Percentiles rank a stretch among this genome's conserved stretches.
Evolutionary conservation across 139 green algal species (phyloP).

Genomic region (Gonium pectorale): DNA sequence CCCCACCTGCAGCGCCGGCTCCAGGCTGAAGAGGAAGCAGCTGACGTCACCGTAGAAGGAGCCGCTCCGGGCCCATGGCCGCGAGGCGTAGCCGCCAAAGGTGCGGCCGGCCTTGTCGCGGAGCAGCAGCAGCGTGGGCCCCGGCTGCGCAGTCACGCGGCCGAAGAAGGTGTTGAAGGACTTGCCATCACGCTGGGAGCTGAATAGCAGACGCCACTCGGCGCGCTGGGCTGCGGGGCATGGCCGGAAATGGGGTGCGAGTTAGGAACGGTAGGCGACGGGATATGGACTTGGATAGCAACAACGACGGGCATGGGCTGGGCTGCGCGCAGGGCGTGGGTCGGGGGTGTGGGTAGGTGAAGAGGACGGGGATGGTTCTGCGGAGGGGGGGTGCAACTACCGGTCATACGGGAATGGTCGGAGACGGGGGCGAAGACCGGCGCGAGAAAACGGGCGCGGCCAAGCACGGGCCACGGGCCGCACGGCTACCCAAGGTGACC

Average conservation of each 20-base stretch:
- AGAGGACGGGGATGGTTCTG: too few relatives aligned
- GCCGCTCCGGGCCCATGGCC: constrained; percentile 65
- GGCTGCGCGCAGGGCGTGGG: too few relatives aligned
- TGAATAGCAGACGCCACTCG: constrained; percentile 72
- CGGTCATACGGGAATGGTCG: too few relatives aligned
- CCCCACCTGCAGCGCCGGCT: constrained; percentile 46
- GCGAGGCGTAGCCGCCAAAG: constrained; percentile 68
- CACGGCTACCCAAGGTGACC: too few relatives aligned
- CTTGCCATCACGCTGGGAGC: constrained; percentile 63
- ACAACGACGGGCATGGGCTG: too few relatives aligned
- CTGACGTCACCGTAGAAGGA: constrained; percentile 68
- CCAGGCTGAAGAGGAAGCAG: constrained; percentile 65
- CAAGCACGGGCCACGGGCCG: too few relatives aligned
- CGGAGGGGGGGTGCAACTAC: too few relatives aligned
- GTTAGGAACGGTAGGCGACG: too few relatives aligned
- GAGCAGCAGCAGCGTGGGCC: constrained; percentile 60
- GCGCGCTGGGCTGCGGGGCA: constrained; percentile 41
- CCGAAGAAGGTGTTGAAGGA: constrained; percentile 73
- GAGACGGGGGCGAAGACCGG: too few relatives aligned
- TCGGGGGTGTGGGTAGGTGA: too few relatives aligned
- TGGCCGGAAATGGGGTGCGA: background rate
- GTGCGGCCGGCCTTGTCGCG: constrained; percentile 56
- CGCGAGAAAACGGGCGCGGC: too few relatives aligned
- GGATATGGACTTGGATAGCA: too few relatives aligned
- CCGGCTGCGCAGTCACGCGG: background rate